Conservation (phyloP, 768 basidiomycete species). For the Lactifluus pinguis region DNA sequence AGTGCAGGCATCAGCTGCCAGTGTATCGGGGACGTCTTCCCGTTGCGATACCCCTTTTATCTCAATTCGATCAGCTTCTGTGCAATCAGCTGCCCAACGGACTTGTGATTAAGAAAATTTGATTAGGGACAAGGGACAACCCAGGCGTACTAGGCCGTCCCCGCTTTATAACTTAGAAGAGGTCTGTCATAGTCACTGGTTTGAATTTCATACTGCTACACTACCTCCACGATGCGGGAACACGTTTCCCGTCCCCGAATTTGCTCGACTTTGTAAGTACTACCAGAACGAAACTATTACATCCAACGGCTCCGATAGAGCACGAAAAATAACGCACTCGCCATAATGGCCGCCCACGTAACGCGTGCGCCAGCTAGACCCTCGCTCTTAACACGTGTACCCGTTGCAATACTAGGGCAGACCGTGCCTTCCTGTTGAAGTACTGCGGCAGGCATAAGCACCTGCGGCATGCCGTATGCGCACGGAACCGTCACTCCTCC, state of each 20-base stretch:
- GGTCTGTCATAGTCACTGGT: no score
- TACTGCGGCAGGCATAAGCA: conserved; percentile 29
- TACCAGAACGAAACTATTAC: background rate
- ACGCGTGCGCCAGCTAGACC: conserved; percentile 3
- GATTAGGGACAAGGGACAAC: no score
- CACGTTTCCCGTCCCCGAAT: background rate
- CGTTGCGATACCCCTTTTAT: no score
- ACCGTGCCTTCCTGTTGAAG: conserved; percentile 22
- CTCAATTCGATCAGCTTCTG: no score
- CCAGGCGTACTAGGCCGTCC: no score
- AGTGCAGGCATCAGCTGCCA: no score
- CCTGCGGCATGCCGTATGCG: conserved; percentile 38
- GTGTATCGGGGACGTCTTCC: no score
- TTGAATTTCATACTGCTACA: no score
- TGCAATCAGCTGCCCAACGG: no score
- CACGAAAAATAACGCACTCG: conserved; percentile 10
- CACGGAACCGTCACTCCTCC: conserved; percentile 36
- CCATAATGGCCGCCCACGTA: conserved; percentile 8
- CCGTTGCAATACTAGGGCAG: conserved; percentile 20
- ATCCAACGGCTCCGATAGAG: conserved; percentile 7
- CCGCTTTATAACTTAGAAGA: no score
- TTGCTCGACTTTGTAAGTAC: background rate
- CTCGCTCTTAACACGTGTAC: conserved; percentile 8
- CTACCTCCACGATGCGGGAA: no score
- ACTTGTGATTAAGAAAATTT: no score